Conservation (phyloP, 2,329 filamentous ascomycete genomes). For the Penicillium sp. region DNA sequence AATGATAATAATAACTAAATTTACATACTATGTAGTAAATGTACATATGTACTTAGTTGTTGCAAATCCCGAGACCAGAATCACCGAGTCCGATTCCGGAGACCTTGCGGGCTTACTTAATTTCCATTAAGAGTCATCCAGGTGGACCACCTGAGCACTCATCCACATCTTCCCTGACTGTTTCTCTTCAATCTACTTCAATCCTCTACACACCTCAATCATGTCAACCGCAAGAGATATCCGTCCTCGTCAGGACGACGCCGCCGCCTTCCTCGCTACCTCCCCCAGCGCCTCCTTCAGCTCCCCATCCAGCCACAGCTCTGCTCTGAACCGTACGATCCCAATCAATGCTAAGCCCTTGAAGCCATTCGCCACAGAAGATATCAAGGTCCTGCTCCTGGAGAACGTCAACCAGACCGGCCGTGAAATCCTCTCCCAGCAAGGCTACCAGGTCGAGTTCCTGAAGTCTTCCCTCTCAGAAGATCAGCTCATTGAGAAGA, state of each 20-base stretch:
- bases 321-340: constrained; percentile 44
- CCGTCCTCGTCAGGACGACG: constrained; percentile 29
- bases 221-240: constrained; percentile 41
- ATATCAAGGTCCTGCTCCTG: constrained; percentile 92
- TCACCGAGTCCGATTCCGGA: constrained; percentile 19
- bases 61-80: background rate
- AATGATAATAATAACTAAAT: background rate
- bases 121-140: constrained; percentile 12
- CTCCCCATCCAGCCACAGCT: constrained; percentile 66
- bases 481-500: constrained; percentile 94
- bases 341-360: constrained; percentile 66
- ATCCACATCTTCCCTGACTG: constrained; percentile 12
- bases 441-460: constrained; percentile 95
- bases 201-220: constrained; percentile 12
- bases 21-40: background rate
- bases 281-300: constrained; percentile 75
- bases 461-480: constrained; percentile 87
- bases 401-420: constrained; percentile 96
- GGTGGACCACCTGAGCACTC: background rate
- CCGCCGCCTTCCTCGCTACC: constrained; percentile 61
- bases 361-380: constrained; percentile 92
- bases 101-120: constrained; percentile 20
- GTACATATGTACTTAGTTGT: background rate
- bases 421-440: constrained; percentile 72
- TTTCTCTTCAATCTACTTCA: constrained; percentile 3